phyloP scores from a whole-genome alignment of 139 green algal species.

The Haematococcus sp. region DNA sequence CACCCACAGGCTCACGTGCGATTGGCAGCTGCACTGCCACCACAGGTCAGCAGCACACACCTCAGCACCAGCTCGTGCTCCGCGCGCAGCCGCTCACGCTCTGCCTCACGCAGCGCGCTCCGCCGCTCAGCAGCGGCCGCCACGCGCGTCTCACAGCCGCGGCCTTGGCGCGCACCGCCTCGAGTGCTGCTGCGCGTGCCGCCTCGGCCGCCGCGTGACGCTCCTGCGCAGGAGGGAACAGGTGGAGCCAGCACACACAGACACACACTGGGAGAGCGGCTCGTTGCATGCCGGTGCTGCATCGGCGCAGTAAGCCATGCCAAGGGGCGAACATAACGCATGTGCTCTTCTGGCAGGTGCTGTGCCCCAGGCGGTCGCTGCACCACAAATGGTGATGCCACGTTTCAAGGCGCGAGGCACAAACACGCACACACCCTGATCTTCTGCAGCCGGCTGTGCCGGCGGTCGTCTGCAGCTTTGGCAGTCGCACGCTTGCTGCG shows the following conservation, averaged over 20 bases:
- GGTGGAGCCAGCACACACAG: not conserved
- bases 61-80: slow-evolving; percentile 42
- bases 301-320: too few relatives aligned
- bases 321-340: too few relatives aligned
- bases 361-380: too few relatives aligned
- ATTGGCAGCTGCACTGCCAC: too few relatives aligned
- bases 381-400: too few relatives aligned
- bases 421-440: not conserved
- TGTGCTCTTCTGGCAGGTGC: too few relatives aligned
- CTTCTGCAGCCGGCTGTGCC: not conserved
- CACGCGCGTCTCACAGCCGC: slow-evolving; percentile 6
- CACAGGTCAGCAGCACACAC: slow-evolving; percentile 27
- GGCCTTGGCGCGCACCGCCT: not conserved
- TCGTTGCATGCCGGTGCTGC: too few relatives aligned
- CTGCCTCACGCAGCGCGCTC: slow-evolving; percentile 32
- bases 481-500: slow-evolving; percentile 1
- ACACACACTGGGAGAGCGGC: too few relatives aligned
- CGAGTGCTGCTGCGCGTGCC: not conserved
- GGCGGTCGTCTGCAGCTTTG: not conserved
- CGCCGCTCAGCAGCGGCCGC: slow-evolving; percentile 32
- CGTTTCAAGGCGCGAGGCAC: too few relatives aligned
- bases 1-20: too few relatives aligned
- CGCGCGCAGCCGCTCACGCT: slow-evolving; percentile 35
- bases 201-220: slow-evolving; percentile 14
- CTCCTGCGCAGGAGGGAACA: slow-evolving; percentile 7